Evolutionary conservation across 208 protist species (phyloP).

Genomic region (Leptomonas pyrrhocoris): DNA sequence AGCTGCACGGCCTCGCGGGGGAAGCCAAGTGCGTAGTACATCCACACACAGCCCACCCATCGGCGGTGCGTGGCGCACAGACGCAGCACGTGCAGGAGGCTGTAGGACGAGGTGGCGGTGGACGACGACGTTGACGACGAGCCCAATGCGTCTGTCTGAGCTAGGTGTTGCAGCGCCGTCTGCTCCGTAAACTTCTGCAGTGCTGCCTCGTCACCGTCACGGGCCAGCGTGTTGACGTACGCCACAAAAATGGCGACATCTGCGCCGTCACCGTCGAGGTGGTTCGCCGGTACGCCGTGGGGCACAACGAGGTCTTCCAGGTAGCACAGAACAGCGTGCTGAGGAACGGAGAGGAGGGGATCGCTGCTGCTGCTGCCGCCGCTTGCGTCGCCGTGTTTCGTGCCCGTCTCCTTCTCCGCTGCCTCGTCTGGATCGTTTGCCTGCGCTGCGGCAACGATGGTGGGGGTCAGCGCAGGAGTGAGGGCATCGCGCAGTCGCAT

Average conservation of each 20-base stretch:
- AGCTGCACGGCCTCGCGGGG: constrained; percentile 21
- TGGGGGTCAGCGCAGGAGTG: neutral
- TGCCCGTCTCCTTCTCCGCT: neutral
- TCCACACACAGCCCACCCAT: constrained; percentile 34
- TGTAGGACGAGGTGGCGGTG: neutral
- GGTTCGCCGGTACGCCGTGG: neutral
- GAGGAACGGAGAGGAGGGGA: neutral
- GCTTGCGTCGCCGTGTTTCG: neutral
- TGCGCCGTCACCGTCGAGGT: neutral
- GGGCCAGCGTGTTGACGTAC: constrained; percentile 15
- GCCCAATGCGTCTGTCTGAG: neutral
- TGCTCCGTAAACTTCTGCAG: constrained; percentile 15
- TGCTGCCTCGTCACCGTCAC: constrained; percentile 9
- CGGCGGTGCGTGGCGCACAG: constrained; percentile 11
- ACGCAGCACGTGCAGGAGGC: constrained; percentile 18
- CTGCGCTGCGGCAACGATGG: neutral
- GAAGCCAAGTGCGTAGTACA: constrained; percentile 43
- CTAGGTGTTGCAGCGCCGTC: constrained; percentile 5
- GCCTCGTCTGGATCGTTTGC: neutral
- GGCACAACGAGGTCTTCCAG: constrained; percentile 5
- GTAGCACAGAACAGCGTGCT: constrained; percentile 21
- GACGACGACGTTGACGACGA: neutral
- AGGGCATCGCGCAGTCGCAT: constrained; percentile 2
- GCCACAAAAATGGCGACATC: constrained; percentile 12
- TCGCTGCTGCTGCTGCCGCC: neutral